Evolutionary conservation across 225 moss, liverwort and hornwort genomes (phyloP).

Genomic region (Straminergon stramineum): DNA sequence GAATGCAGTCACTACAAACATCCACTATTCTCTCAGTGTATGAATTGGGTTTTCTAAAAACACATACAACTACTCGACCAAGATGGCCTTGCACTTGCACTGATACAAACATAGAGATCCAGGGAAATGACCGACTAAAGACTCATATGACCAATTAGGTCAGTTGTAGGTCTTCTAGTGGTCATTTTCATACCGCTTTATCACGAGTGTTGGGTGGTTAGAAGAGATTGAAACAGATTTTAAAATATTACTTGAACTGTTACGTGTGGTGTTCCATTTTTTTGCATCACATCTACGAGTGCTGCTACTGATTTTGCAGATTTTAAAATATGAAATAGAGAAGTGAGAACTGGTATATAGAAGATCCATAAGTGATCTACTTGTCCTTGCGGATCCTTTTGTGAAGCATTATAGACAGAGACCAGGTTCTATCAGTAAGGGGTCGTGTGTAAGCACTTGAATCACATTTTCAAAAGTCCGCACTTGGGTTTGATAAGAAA

Average conservation of each 20-base stretch:
- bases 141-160: not conserved
- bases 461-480: not conserved
- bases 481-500: not conserved
- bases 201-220: not conserved
- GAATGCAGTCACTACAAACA: conserved; percentile 53
- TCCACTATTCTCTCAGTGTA: conserved; percentile 59
- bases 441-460: not conserved
- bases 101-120: not conserved
- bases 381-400: not conserved
- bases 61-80: not conserved
- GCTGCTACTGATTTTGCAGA: not conserved
- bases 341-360: not conserved
- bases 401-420: not conserved
- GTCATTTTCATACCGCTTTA: not conserved
- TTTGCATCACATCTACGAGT: not conserved
- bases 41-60: not conserved
- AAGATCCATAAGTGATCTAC: not conserved
- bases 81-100: not conserved
- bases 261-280: not conserved
- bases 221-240: not conserved
- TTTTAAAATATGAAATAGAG: not conserved
- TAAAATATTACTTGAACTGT: not conserved
- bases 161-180: not conserved
- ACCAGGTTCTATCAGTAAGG: no score
- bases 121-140: not conserved